Conservation (phyloP, 192 early-diverging fungal species). For the Neocallimastix lanati region DNA sequence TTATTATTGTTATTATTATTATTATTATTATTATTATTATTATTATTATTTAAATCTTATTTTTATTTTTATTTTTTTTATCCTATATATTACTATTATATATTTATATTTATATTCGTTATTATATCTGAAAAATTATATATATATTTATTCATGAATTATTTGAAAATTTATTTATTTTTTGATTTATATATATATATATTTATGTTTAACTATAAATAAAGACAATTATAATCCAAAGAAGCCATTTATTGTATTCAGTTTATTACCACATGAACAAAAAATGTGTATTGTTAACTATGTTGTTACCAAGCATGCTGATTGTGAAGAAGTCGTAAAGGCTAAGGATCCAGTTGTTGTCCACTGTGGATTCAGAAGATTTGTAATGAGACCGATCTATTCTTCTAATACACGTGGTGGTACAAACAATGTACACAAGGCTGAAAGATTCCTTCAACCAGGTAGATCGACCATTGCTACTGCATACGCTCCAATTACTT, state of each 20-base stretch:
- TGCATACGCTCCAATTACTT: constrained; percentile 82
- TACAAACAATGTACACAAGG: constrained; percentile 86
- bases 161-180: background rate
- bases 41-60: background rate
- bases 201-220: no score
- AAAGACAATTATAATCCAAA: background rate
- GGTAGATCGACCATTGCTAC: constrained; percentile 58
- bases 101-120: no score
- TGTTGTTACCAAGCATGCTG: constrained; percentile 47
- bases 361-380: constrained; percentile 76
- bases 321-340: constrained; percentile 58
- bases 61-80: no score
- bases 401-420: constrained; percentile 64
- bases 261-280: constrained; percentile 79
- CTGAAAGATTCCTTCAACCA: constrained; percentile 71
- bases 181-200: background rate
- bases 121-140: no score
- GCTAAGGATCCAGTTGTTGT: constrained; percentile 84
- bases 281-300: constrained; percentile 81
- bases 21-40: background rate
- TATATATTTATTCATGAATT: no score
- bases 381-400: constrained; percentile 68
- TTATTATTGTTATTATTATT: background rate
- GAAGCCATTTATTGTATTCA: constrained; percentile 30
- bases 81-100: no score